Percentiles rank a stretch among this genome's conserved stretches.
phyloP scores from a whole-genome alignment of 2,329 filamentous ascomycete species.

The Microsporum canis region DNA sequence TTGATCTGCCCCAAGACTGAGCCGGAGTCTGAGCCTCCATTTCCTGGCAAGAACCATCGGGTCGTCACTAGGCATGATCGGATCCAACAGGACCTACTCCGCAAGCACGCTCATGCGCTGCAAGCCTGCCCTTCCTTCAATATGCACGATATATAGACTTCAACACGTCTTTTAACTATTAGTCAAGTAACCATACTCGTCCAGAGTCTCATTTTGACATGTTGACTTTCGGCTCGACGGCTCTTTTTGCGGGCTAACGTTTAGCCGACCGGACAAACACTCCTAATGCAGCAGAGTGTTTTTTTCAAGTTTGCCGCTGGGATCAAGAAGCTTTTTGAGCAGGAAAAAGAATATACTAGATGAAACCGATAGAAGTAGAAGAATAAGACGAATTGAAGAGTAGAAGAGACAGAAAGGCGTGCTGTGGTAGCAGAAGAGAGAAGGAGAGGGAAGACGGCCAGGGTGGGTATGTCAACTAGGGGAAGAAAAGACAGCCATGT shows the following conservation, averaged over 20 bases:
- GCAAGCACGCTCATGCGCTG: not conserved
- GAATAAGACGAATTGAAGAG: not conserved
- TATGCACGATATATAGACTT: not conserved
- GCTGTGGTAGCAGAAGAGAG: too few species aligned
- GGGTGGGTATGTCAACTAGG: not conserved
- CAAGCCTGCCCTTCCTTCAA: not conserved
- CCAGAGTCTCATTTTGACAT: not conserved
- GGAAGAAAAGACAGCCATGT: not conserved
- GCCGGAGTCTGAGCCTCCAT: not conserved
- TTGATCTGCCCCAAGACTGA: not conserved
- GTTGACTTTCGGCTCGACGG: not conserved
- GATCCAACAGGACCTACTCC: not conserved
- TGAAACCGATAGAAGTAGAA: too few species aligned
- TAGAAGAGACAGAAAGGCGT: too few species aligned
- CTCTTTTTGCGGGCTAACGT: not conserved
- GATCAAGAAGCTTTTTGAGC: not conserved
- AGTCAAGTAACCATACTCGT: too few species aligned
- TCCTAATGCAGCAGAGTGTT: conserved; percentile 2
- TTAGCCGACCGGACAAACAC: not conserved
- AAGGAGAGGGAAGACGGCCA: not conserved
- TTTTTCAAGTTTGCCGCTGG: not conserved
- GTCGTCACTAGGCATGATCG: not conserved
- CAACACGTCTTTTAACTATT: not conserved
- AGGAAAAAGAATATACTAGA: too few species aligned
- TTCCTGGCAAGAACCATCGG: not conserved